Conservation (phyloP, 805 yeast species). For the Cyberlindnera misumaiensis region DNA sequence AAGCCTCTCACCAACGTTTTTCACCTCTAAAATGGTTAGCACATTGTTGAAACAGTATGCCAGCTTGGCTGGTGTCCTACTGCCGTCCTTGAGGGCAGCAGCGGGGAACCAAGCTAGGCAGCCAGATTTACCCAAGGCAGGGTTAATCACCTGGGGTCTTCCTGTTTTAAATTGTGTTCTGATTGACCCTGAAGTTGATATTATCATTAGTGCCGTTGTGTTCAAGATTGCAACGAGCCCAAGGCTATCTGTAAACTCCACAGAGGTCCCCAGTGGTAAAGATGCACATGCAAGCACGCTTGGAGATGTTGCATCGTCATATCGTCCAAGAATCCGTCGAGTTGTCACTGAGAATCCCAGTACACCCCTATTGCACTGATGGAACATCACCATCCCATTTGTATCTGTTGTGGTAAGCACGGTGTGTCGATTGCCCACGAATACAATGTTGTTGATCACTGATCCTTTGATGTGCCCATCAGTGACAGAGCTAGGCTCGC, state of each 20-base stretch:
- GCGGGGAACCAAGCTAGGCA: conserved; percentile 63
- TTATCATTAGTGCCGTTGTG: conserved; percentile 39
- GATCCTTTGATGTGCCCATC: conserved; percentile 26
- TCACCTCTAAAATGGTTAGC: conserved; percentile 48
- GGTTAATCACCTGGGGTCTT: conserved; percentile 34
- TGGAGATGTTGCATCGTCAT: conserved; percentile 23
- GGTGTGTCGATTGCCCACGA: conserved; percentile 47
- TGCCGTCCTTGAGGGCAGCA: conserved; percentile 21
- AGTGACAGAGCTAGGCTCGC: conserved; percentile 19
- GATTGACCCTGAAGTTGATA: conserved; percentile 46
- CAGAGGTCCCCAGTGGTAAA: conserved; percentile 55
- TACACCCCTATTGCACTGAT: conserved; percentile 54
- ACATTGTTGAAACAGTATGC: conserved; percentile 68
- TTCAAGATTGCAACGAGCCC: conserved; percentile 60
- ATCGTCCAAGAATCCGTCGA: conserved; percentile 46
- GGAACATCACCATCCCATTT: conserved; percentile 53
- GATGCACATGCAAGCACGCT: conserved; percentile 37
- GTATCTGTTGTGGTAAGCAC: conserved; percentile 49
- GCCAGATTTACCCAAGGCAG: conserved; percentile 32
- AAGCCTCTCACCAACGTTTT: conserved; percentile 26
- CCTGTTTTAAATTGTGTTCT: conserved; percentile 50
- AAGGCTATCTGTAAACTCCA: conserved; percentile 47
- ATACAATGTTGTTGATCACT: conserved; percentile 37
- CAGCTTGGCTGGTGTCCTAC: conserved; percentile 35
- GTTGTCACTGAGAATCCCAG: conserved; percentile 43